Conservation (phyloP, 1,139 yeast species). For the Magnusiomyces tetraspermus region DNA sequence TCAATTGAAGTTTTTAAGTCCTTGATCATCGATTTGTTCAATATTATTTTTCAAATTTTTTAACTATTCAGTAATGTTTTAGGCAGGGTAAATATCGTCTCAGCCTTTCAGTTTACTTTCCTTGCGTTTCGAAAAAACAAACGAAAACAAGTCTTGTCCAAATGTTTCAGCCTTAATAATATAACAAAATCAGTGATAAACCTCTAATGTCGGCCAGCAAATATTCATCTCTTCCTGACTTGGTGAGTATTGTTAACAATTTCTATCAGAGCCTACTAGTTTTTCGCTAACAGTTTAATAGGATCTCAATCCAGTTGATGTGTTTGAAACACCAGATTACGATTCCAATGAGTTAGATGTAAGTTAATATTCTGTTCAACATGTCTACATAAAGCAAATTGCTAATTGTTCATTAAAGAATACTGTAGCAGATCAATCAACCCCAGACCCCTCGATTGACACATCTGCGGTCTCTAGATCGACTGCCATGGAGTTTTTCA, state of each 20-base stretch:
- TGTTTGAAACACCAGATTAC: slow-evolving; percentile 12
- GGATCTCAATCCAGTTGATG: slow-evolving; percentile 15
- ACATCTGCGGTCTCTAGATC: neutral
- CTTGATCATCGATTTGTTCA: too few species aligned
- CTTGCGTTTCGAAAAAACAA: too few species aligned
- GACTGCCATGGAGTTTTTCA: slow-evolving; percentile 8
- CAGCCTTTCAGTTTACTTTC: too few species aligned
- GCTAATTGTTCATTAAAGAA: neutral
- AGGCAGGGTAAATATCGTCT: too few species aligned
- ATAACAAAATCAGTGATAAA: too few species aligned
- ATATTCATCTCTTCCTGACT: slow-evolving; percentile 13
- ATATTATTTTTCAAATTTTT: too few species aligned
- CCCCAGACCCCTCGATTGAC: slow-evolving; percentile 11
- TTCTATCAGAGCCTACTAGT: neutral
- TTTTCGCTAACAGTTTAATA: slow-evolving; percentile 1
- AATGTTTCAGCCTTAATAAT: too few species aligned
- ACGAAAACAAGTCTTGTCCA: too few species aligned
- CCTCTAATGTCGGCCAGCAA: slow-evolving; percentile 6
- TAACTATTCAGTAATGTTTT: too few species aligned
- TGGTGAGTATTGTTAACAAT: slow-evolving; percentile 5
- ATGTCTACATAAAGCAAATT: neutral
- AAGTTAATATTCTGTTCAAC: neutral
- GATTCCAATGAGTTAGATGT: slow-evolving; percentile 3
- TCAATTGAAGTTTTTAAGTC: too few species aligned
- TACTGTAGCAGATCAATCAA: neutral